Percentiles rank a stretch among this genome's conserved stretches.
Evolutionary conservation across 2,329 filamentous ascomycete species (phyloP).

Genomic region (Botrytis fabae): DNA sequence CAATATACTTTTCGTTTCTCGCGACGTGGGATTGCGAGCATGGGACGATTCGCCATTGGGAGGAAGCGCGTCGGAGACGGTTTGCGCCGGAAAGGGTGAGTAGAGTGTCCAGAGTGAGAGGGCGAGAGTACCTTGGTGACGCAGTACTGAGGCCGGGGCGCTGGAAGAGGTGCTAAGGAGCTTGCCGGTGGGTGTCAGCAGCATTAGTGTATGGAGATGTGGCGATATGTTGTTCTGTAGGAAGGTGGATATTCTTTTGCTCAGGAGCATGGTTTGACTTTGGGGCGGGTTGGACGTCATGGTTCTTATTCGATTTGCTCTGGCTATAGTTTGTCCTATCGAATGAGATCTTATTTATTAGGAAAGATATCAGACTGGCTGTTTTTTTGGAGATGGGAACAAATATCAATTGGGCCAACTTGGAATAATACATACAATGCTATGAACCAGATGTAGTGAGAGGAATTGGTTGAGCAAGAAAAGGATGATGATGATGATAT

Average conservation of each 20-base stretch:
- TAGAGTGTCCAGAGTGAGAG: slow-evolving; percentile 62
- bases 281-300: slow-evolving; percentile 29
- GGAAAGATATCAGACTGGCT: not conserved
- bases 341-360: not conserved
- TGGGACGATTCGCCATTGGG: slow-evolving; percentile 13
- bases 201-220: slow-evolving; percentile 58
- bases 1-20: slow-evolving; percentile 35
- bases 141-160: slow-evolving; percentile 56
- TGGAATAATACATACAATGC: not conserved
- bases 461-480: not conserved
- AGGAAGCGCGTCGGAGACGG: slow-evolving; percentile 24
- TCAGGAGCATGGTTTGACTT: slow-evolving; percentile 52
- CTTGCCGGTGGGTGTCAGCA: slow-evolving; percentile 61
- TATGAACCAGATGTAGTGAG: not conserved
- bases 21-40: slow-evolving; percentile 22
- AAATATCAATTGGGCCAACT: not conserved
- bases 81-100: slow-evolving; percentile 43
- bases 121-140: slow-evolving; percentile 64
- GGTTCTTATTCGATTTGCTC: not conserved
- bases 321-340: slow-evolving; percentile 31
- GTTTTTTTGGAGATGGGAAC: not conserved
- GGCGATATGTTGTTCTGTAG: slow-evolving; percentile 57
- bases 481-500: not conserved
- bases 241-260: slow-evolving; percentile 63
- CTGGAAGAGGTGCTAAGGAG: slow-evolving; percentile 62